Conservation (phyloP, 148 eudicot species). For the Heliamphora exappendiculata region DNA sequence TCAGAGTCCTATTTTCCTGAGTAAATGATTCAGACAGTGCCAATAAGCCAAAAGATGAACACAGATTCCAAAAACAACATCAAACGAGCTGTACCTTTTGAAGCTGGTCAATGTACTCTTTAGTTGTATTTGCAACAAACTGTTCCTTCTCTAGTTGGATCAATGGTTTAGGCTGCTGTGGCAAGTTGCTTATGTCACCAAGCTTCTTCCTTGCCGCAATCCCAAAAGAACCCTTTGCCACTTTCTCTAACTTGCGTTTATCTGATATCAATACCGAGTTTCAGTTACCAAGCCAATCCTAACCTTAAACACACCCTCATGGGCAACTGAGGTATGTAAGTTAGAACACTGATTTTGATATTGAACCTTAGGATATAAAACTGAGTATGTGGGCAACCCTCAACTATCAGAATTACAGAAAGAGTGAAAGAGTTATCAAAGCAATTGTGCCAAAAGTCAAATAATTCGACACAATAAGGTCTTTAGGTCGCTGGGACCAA, state of each 20-base stretch:
- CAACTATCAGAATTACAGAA: too few relatives aligned
- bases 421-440: too few relatives aligned
- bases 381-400: too few relatives aligned
- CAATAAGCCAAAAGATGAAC: neutral
- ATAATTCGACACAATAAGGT: too few relatives aligned
- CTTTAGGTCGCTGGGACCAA: too few relatives aligned
- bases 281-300: neutral
- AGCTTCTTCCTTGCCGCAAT: conserved; percentile 30
- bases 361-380: too few relatives aligned
- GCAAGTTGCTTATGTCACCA: conserved; percentile 36
- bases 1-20: conserved; percentile 35
- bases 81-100: conserved; percentile 24
- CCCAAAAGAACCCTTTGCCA: conserved; percentile 5
- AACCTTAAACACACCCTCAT: neutral
- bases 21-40: neutral
- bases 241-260: conserved; percentile 17
- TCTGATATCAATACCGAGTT: conserved; percentile 16
- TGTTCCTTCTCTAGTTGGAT: conserved; percentile 18
- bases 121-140: conserved; percentile 10
- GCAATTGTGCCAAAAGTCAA: too few relatives aligned
- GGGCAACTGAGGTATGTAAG: neutral
- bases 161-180: conserved; percentile 12
- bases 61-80: neutral
- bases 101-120: conserved; percentile 30
- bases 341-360: neutral